Conservation (phyloP, 1,284 basidiomycete genomes). For the Prillingera fragicola region DNA sequence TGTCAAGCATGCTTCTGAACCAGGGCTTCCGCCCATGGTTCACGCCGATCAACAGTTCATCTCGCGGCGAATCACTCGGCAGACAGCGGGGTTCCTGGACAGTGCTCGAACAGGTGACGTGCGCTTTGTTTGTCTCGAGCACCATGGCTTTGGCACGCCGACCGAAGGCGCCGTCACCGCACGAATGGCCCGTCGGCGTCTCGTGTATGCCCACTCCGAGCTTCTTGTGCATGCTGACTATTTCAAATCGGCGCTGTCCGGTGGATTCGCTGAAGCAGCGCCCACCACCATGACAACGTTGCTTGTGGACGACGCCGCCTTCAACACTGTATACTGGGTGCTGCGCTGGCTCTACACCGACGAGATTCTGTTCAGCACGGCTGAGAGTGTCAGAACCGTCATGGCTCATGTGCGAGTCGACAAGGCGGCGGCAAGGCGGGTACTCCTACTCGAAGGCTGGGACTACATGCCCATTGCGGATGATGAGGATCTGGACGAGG, state of each 20-base stretch:
- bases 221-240: conserved; percentile 69
- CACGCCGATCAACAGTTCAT: conserved; percentile 55
- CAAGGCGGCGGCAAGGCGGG: conserved; percentile 4
- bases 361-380: conserved; percentile 49
- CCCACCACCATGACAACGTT: conserved; percentile 49
- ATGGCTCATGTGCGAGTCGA: conserved; percentile 26
- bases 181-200: conserved; percentile 26
- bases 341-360: conserved; percentile 64
- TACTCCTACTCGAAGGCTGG: conserved; percentile 15
- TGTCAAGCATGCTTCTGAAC: conserved; percentile 58
- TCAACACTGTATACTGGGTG: conserved; percentile 74
- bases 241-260: conserved; percentile 70
- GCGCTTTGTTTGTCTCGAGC: conserved; percentile 64
- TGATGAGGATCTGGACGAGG: conserved; percentile 5
- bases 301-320: conserved; percentile 74
- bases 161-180: neutral
- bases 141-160: neutral
- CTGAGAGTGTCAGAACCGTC: conserved; percentile 48
- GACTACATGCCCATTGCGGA: conserved; percentile 8
- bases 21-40: conserved; percentile 47
- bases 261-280: conserved; percentile 61
- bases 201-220: conserved; percentile 75
- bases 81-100: conserved; percentile 26
- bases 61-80: conserved; percentile 8
- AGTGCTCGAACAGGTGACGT: conserved; percentile 52